These are phyloP conservation scores for Vitis riparia DNA, from an alignment of 164 flowering plant species.

Conservation along the genomic window DNA sequence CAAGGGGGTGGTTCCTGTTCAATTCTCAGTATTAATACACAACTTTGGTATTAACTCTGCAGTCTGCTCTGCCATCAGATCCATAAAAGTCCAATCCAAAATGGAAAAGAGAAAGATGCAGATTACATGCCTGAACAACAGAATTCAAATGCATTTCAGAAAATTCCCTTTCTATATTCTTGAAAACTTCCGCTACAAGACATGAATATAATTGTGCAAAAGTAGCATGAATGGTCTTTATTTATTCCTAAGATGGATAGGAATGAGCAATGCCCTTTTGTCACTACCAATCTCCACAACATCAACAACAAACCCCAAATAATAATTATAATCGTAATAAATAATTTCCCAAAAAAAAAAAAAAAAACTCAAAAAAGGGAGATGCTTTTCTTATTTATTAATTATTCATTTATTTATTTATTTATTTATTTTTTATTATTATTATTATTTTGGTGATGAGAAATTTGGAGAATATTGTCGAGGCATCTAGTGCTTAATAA, in stretches of 20 bases:
- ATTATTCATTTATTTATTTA: too few relatives aligned
- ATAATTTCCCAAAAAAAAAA: background rate
- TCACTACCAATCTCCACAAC: conserved; percentile 33
- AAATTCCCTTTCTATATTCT: conserved; percentile 31
- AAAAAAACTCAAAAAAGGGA: background rate
- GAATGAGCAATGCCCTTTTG: conserved; percentile 36
- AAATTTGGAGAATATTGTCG: conserved; percentile 13
- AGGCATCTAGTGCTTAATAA: conserved; percentile 31
- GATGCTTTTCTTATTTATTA: conserved; percentile 4
- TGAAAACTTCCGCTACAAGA: conserved; percentile 41
- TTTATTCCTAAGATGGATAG: conserved; percentile 51
- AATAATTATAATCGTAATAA: background rate
- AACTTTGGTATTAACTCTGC: conserved; percentile 2
- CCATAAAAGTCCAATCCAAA: conserved; percentile 8
- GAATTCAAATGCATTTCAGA: conserved; percentile 25
- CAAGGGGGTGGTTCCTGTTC: background rate
- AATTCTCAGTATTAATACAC: background rate
- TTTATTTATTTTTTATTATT: background rate
- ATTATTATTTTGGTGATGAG: conserved; percentile 3
- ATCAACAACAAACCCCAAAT: background rate
- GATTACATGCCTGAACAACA: conserved; percentile 8
- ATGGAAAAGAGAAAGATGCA: conserved; percentile 14
- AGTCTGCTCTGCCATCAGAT: background rate
- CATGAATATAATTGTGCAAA: conserved; percentile 20
- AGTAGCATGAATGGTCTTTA: conserved; percentile 14